phyloP scores from a whole-genome alignment of 2,329 filamentous ascomycete genomes.

The Aspergillus sp. region DNA sequence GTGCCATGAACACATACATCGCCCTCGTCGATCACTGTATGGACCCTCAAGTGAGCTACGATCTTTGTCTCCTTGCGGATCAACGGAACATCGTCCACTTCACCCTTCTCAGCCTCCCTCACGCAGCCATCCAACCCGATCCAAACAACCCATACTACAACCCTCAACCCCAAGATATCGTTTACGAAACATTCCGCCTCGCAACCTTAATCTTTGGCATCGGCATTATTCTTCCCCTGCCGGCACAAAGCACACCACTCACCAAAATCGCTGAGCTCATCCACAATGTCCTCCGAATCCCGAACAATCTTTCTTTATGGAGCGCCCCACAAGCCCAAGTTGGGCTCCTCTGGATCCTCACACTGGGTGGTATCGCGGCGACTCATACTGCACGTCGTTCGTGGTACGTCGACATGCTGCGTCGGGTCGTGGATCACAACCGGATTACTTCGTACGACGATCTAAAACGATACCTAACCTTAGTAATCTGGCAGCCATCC shows the following conservation, averaged over 20 bases:
- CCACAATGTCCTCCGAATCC: slow-evolving; percentile 23
- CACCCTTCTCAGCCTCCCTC: slow-evolving; percentile 32
- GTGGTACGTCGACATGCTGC: slow-evolving; percentile 34
- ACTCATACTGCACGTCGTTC: slow-evolving; percentile 27
- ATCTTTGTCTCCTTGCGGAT: slow-evolving; percentile 31
- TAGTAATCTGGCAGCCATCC: slow-evolving; percentile 37
- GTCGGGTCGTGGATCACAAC: slow-evolving; percentile 18
- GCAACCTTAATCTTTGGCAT: slow-evolving; percentile 38
- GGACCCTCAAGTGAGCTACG: slow-evolving; percentile 13
- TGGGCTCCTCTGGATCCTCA: slow-evolving; percentile 37
- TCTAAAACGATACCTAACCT: slow-evolving; percentile 23
- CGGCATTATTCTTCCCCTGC: slow-evolving; percentile 41
- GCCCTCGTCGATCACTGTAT: slow-evolving; percentile 27
- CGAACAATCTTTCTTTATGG: slow-evolving; percentile 26
- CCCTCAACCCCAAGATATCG: slow-evolving; percentile 21
- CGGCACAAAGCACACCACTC: slow-evolving; percentile 38
- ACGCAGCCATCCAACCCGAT: slow-evolving; percentile 20
- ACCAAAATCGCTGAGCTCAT: slow-evolving; percentile 28
- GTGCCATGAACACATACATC: slow-evolving; percentile 33
- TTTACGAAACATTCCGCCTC: slow-evolving; percentile 38
- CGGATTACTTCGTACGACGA: slow-evolving; percentile 27
- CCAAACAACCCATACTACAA: slow-evolving; percentile 10
- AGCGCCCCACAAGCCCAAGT: slow-evolving; percentile 21
- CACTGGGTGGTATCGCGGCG: slow-evolving; percentile 40
- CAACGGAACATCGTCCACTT: slow-evolving; percentile 42